Percentiles rank a stretch among this genome's conserved stretches.
Conservation (phyloP, 768 basidiomycete genomes). For the Neoboletus subvelutipes region DNA sequence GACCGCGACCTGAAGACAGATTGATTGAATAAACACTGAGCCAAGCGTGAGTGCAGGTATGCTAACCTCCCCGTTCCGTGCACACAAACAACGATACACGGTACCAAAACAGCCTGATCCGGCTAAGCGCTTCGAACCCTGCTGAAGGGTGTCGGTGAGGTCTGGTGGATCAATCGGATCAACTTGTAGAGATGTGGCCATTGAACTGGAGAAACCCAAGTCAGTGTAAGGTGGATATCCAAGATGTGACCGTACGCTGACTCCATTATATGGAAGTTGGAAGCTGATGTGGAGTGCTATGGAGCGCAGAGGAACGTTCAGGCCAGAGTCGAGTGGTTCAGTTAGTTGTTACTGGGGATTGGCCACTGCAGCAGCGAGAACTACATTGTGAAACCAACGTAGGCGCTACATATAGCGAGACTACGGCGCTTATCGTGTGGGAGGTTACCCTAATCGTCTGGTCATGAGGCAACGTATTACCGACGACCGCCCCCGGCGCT, state of each 20-base stretch:
- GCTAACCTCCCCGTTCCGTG: not conserved
- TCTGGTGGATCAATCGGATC: not conserved
- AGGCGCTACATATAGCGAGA: not conserved
- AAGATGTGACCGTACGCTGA: not conserved
- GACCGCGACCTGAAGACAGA: slow-evolving; percentile 4
- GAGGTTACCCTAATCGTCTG: not conserved
- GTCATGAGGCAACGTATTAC: not conserved
- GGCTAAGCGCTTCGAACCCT: not conserved
- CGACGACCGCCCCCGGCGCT: too few species aligned
- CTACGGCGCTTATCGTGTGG: not conserved
- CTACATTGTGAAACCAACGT: not conserved
- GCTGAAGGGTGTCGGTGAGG: slow-evolving; percentile 1
- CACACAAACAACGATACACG: not conserved
- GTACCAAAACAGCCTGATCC: not conserved
- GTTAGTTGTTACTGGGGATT: not conserved
- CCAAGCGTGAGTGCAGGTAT: not conserved
- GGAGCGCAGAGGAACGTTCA: not conserved
- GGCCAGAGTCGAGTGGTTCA: not conserved
- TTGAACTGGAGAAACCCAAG: not conserved
- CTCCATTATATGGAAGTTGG: not conserved
- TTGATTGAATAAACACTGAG: not conserved
- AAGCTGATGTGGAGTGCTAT: not conserved
- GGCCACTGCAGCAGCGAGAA: not conserved
- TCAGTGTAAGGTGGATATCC: not conserved
- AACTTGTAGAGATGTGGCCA: not conserved